Evolutionary conservation across 164 flowering plant species (phyloP).

Genomic region (Macadamia tetraphylla): DNA sequence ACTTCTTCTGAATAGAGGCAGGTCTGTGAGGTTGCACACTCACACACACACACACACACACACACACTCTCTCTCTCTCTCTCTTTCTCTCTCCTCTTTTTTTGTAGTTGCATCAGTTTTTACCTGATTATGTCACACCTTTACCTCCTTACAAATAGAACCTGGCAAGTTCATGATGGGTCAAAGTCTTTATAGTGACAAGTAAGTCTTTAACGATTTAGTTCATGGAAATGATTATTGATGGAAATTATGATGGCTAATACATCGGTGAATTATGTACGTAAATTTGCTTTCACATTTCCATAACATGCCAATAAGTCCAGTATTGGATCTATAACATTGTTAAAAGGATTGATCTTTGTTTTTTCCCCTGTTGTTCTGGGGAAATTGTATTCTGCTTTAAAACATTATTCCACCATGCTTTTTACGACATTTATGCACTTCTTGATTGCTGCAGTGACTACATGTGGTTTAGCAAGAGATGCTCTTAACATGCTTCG

Average conservation of each 20-base stretch:
- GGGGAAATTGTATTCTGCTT: not conserved
- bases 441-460: conserved; percentile 18
- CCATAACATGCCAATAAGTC: not conserved
- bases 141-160: not conserved
- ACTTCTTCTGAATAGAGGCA: no score
- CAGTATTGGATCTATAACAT: not conserved
- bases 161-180: not conserved
- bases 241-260: no score
- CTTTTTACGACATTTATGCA: not conserved
- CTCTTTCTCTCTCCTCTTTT: no score
- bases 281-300: no score
- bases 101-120: no score
- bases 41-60: no score
- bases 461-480: conserved; percentile 25
- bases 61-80: no score
- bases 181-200: not conserved
- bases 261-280: no score
- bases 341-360: not conserved
- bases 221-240: not conserved
- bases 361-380: not conserved
- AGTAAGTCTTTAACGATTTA: not conserved
- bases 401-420: not conserved
- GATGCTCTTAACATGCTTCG: conserved; percentile 26
- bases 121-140: no score
- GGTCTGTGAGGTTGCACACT: no score